These are phyloP conservation scores for Podaxis sp. DNA, from an alignment of 768 basidiomycete genomes.

Conservation along the genomic window DNA sequence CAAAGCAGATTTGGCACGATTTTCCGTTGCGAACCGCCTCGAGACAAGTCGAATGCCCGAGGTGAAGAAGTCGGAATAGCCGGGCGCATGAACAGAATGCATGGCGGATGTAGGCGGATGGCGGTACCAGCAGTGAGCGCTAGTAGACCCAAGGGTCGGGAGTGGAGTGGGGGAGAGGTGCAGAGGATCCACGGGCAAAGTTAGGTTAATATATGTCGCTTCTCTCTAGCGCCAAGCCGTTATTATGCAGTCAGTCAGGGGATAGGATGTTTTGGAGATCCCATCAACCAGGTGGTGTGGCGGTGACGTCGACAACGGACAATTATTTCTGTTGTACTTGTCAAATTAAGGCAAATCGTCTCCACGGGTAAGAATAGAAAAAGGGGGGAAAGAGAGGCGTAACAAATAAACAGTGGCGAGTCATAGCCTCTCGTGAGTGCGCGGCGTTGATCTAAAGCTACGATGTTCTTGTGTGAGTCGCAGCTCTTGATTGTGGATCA, in stretches of 20 bases:
- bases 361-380: neutral
- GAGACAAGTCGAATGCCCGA: constrained; percentile 45
- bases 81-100: constrained; percentile 20
- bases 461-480: constrained; percentile 9
- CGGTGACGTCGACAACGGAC: constrained; percentile 27
- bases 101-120: neutral
- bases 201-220: constrained; percentile 5
- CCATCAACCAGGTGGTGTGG: constrained; percentile 22
- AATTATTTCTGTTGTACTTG: neutral
- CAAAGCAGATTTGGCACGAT: neutral
- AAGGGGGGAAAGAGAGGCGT: neutral
- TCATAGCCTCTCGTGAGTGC: constrained; percentile 12
- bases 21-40: constrained; percentile 18
- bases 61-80: constrained; percentile 49
- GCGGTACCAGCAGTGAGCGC: constrained; percentile 5
- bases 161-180: neutral
- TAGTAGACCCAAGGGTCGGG: neutral
- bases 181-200: neutral
- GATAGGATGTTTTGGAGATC: neutral
- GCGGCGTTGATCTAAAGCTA: neutral
- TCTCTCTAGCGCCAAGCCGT: constrained; percentile 9
- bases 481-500: neutral
- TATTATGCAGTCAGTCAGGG: constrained; percentile 7
- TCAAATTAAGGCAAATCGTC: neutral
- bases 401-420: neutral